These are phyloP conservation scores for Psilocybe cubensis DNA, from an alignment of 768 basidiomycete species.

Conservation along the genomic window DNA sequence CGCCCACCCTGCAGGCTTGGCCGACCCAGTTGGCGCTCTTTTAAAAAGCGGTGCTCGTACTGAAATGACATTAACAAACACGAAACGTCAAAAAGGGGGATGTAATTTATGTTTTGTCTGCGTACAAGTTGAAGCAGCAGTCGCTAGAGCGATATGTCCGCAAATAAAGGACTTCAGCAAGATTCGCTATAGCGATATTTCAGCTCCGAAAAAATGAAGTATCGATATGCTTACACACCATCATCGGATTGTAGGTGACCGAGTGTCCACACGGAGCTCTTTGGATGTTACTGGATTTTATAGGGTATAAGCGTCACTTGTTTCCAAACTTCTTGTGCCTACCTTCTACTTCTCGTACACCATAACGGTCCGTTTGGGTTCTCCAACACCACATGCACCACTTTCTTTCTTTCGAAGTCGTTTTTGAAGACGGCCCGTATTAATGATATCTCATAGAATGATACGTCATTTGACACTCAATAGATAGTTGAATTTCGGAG, in stretches of 20 bases:
- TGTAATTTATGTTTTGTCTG: not conserved
- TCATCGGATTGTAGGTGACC: not conserved
- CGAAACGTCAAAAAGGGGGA: no score
- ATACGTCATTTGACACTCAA: no score
- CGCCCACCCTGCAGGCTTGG: constrained; percentile 44
- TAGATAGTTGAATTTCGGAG: no score
- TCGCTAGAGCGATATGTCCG: not conserved
- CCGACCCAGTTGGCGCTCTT: constrained; percentile 36
- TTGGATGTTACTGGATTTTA: not conserved
- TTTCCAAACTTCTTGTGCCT: no score
- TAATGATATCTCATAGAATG: no score
- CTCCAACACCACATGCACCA: not conserved
- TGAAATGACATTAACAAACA: constrained; percentile 9
- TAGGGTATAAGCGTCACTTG: not conserved
- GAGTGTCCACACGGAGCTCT: not conserved
- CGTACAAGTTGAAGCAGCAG: constrained; percentile 3
- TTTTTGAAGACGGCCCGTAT: no score
- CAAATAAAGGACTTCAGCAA: not conserved
- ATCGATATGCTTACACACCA: not conserved
- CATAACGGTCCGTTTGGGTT: not conserved
- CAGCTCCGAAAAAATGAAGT: not conserved
- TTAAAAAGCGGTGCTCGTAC: constrained; percentile 34
- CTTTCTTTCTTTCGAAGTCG: not conserved
- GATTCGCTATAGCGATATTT: not conserved
- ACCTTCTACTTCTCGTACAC: not conserved